These are phyloP conservation scores for Cryptococcus sp. DNA, from an alignment of 1,284 basidiomycete genomes.

Conservation along the genomic window DNA sequence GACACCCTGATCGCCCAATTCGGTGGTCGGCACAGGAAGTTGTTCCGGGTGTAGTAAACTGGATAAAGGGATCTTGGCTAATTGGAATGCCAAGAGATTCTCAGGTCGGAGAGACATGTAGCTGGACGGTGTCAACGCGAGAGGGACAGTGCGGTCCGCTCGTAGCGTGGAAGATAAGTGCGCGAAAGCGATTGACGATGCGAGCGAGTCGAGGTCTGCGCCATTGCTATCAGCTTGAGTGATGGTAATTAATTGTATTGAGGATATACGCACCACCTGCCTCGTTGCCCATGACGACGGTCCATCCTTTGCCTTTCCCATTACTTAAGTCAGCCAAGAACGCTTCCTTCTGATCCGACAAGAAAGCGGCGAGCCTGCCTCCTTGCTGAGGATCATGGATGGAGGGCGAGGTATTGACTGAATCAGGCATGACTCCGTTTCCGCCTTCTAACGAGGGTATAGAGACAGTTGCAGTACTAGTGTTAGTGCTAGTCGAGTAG, in stretches of 20 bases:
- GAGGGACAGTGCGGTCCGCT: constrained; percentile 63
- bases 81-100: constrained; percentile 72
- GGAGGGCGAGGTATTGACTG: neutral
- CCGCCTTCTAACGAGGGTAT: neutral
- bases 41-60: constrained; percentile 53
- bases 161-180: constrained; percentile 64
- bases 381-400: constrained; percentile 1
- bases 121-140: constrained; percentile 68
- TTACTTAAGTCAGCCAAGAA: constrained; percentile 57
- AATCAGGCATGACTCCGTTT: neutral
- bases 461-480: neutral
- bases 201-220: constrained; percentile 82
- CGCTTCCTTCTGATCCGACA: constrained; percentile 53
- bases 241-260: neutral
- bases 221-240: neutral
- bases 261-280: constrained; percentile 69
- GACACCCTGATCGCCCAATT: constrained; percentile 59
- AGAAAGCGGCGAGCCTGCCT: constrained; percentile 49
- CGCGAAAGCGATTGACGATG: constrained; percentile 77
- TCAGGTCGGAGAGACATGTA: constrained; percentile 82
- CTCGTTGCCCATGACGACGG: constrained; percentile 85
- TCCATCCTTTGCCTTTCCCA: constrained; percentile 65
- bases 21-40: constrained; percentile 38
- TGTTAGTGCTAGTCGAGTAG: too few species aligned
- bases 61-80: constrained; percentile 65